phyloP scores from a whole-genome alignment of 2,329 filamentous ascomycete genomes.

The Ophiostoma perfectum region DNA sequence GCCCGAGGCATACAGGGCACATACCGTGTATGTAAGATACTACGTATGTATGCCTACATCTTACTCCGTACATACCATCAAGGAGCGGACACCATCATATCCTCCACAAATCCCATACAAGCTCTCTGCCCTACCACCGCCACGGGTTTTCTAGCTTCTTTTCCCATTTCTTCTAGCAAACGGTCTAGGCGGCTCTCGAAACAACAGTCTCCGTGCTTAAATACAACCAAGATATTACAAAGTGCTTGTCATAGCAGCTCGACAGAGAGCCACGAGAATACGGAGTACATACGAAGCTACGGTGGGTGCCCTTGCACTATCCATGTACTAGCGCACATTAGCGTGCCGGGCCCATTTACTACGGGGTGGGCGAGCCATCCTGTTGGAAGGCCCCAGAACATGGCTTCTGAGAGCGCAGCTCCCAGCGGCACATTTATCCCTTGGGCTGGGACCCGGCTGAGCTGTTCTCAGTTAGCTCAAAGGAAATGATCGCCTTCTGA shows the following conservation, averaged over 20 bases:
- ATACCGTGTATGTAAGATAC: too few relatives aligned
- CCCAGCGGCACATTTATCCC: conserved; percentile 18
- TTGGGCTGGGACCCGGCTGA: conserved; percentile 17
- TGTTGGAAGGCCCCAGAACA: conserved; percentile 21
- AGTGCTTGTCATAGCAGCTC: too few relatives aligned
- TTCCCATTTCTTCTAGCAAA: not conserved
- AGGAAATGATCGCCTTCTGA: conserved; percentile 19
- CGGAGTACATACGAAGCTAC: not conserved
- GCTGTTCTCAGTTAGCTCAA: conserved; percentile 20
- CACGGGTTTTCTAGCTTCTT: not conserved
- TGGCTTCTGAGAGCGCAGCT: conserved; percentile 12
- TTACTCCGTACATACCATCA: not conserved
- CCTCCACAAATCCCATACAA: not conserved
- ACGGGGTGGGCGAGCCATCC: conserved; percentile 24
- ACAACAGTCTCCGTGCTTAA: not conserved
- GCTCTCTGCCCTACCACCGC: conserved; percentile 1
- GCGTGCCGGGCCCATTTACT: conserved; percentile 18
- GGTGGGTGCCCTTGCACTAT: not conserved
- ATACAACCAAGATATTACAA: too few relatives aligned
- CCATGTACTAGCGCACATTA: conserved; percentile 18
- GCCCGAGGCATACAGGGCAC: too few relatives aligned
- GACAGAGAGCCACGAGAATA: not conserved
- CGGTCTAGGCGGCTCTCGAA: not conserved
- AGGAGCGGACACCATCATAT: not conserved
- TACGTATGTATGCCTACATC: not conserved